A percentile compares a stretch with the other conserved stretches of the same genome.
phyloP scores from a whole-genome alignment of 331 rosid species.

The Quercus lobata region DNA sequence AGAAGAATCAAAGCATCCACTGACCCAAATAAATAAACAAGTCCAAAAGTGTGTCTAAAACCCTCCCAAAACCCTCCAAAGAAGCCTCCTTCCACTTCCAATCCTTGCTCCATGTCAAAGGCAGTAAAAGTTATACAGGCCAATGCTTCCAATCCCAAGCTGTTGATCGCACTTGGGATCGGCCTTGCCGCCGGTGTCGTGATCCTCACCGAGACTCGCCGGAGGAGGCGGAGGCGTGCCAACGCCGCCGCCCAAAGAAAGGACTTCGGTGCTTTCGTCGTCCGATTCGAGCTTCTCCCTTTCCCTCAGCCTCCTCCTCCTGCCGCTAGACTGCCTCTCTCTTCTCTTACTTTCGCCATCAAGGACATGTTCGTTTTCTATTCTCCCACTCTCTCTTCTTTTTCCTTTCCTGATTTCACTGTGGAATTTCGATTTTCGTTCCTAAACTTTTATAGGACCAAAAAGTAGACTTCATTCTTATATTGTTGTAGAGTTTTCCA shows the following conservation, averaged over 20 bases:
- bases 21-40: too few relatives aligned
- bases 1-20: too few relatives aligned
- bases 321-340: conserved; percentile 49
- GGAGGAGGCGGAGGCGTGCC: conserved; percentile 34
- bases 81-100: too few relatives aligned
- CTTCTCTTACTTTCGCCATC: conserved; percentile 61
- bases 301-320: conserved; percentile 83
- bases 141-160: conserved; percentile 59
- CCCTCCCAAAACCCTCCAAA: neutral
- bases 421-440: neutral
- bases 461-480: too few relatives aligned
- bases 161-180: conserved; percentile 67
- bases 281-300: conserved; percentile 63
- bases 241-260: conserved; percentile 12
- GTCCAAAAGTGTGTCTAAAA: neutral
- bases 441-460: neutral
- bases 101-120: conserved; percentile 4
- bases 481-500: too few relatives aligned
- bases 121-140: conserved; percentile 45
- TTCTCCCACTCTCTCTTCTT: neutral
- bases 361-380: conserved; percentile 54
- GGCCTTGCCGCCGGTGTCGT: conserved; percentile 58
- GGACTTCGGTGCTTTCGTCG: conserved; percentile 65
- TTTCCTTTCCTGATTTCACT: neutral
- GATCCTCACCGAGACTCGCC: conserved; percentile 49